Conservation (phyloP, 768 basidiomycete genomes). For the Phylloporus rhodoxanthus region DNA sequence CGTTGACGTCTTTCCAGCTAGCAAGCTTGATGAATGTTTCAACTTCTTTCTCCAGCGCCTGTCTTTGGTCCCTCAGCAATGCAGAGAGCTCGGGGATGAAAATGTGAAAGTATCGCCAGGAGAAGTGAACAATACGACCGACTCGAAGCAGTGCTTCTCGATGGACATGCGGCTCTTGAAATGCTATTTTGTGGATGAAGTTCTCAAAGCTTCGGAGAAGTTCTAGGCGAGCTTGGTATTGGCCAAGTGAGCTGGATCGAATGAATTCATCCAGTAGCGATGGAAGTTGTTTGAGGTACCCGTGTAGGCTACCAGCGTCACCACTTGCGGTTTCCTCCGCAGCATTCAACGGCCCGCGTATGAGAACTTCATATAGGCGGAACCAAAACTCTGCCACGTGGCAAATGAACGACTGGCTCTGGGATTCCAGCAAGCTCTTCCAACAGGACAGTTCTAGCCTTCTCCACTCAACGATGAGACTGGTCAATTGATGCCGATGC, state of each 20-base stretch:
- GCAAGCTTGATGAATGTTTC: slow-evolving; percentile 86
- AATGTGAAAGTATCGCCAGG: slow-evolving; percentile 58
- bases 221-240: slow-evolving; percentile 62
- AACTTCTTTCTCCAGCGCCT: slow-evolving; percentile 70
- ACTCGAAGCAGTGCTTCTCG: slow-evolving; percentile 42
- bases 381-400: slow-evolving; percentile 80
- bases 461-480: slow-evolving; percentile 84
- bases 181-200: slow-evolving; percentile 39
- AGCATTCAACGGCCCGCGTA: slow-evolving; percentile 57
- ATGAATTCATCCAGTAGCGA: slow-evolving; percentile 81
- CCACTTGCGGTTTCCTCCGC: slow-evolving; percentile 34
- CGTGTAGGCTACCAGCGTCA: slow-evolving; percentile 32
- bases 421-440: slow-evolving; percentile 71
- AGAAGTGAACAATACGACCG: slow-evolving; percentile 53
- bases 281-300: slow-evolving; percentile 61
- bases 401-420: slow-evolving; percentile 44
- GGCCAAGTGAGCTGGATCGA: slow-evolving; percentile 70
- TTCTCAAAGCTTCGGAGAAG: slow-evolving; percentile 63
- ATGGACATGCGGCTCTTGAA: slow-evolving; percentile 27
- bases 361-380: slow-evolving; percentile 71
- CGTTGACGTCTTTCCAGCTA: slow-evolving; percentile 97
- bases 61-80: slow-evolving; percentile 52
- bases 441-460: slow-evolving; percentile 85
- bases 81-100: slow-evolving; percentile 45
- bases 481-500: slow-evolving; percentile 59